Conservation (phyloP, 768 basidiomycete genomes). For the Auriscalpium microsporum region DNA sequence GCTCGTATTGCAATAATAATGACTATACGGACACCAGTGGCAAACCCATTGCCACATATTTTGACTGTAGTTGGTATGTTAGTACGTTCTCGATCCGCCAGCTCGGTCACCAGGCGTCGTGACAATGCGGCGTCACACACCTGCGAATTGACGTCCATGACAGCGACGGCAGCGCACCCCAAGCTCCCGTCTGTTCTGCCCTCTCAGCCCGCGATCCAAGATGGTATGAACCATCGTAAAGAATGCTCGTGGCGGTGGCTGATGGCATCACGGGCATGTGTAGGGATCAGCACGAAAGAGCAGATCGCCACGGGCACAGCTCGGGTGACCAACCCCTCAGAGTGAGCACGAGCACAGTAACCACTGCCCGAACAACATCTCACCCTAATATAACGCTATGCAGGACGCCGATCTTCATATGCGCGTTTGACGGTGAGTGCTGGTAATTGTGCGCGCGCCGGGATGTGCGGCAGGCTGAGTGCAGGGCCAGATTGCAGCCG, state of each 20-base stretch:
- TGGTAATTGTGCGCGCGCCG: no score
- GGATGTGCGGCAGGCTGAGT: neutral
- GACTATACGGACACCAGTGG: no score
- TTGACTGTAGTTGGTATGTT: no score
- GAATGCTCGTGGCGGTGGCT: no score
- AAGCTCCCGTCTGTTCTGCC: constrained; percentile 17
- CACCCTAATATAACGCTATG: neutral
- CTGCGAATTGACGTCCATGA: neutral
- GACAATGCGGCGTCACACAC: no score
- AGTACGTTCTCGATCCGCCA: no score
- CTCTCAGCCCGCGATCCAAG: constrained; percentile 14
- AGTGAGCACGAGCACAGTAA: constrained; percentile 36
- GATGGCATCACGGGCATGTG: no score
- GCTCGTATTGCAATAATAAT: no score
- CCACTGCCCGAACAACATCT: neutral
- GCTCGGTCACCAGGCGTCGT: no score
- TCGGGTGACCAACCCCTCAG: constrained; percentile 54
- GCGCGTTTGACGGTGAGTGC: constrained; percentile 47
- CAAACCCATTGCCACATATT: no score
- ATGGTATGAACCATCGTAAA: constrained; percentile 1
- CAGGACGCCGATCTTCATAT: constrained; percentile 80
- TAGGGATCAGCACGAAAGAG: constrained; percentile 41
- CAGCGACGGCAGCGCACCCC: constrained; percentile 4
- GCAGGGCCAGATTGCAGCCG: constrained; percentile 49
- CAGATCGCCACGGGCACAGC: constrained; percentile 50